Evolutionary conservation across 208 protist genomes (phyloP), one percentile per base, ranked within the genome.

Genomic region (Acanthamoeba healyi): DNA sequence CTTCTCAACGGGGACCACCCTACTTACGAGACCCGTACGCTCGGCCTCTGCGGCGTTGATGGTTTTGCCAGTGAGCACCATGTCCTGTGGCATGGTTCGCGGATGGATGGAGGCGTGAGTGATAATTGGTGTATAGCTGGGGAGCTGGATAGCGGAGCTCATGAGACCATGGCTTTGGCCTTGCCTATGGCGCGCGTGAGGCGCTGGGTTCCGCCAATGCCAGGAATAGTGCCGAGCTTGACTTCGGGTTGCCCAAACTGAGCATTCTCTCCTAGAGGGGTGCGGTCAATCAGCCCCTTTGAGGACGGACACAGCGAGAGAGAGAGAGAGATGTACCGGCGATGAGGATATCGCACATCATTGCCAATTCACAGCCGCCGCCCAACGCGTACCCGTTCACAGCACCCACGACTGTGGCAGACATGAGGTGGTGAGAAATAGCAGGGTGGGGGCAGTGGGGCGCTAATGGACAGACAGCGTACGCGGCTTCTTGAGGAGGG

Each of bases 171-270:
- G 36, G 97, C 98, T 49, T 96, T 97, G 72, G 96, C 95, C 93
- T 98, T 98, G 72, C 98, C 98, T 58, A 98, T 94, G 56, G 97
- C 96, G 58, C 96, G 94, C 36, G 96, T 96, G 15, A 98, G 94
- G 56, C 98, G 86, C 94, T 98, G 97, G 38, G 97, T 98, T 89
- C 98, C 97, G 89, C 97, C 97, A 56, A 96, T 95, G 51, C 96
- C 96, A 74, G 97, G 97, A 65, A 98, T 97, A 49, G 96, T 97
- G 72, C 96, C 97, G 14, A 98, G 94, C 49, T 97, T 97, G 88
- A 98, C 97, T 87, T 98, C 97, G 61, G 97, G 98, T 95, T 98
- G 98, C 14, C 97, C 97, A 94, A 98, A 98, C 24, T 94, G 63
- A 34, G 98, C 97, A 38, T 95, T 95, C 14, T 96, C 95, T 6